Base-by-base conservation (phyloP, 257 asterid genomes). In the Solanum microdontum region DNA sequence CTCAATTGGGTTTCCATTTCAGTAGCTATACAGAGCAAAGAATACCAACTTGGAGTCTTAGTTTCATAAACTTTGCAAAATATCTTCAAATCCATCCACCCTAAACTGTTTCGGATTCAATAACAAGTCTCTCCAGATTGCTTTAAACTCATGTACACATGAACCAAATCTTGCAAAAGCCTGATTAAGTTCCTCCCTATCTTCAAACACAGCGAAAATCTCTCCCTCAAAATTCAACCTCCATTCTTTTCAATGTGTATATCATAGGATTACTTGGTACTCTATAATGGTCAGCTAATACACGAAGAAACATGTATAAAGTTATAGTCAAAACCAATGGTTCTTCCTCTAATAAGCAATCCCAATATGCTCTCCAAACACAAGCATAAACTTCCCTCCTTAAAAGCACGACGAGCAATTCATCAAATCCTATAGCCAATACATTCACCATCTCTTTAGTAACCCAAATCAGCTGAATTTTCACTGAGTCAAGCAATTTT, bases 1-100 rank as follows among this genome's bases (percentile, higher is more conserved):
- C 94, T 92, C 91, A 96, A 86, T 69, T 93, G 95, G 17, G 93
- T 88, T 89, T 94, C 98, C 98, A 94, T 94, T 88, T 96, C 97
- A 21, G 98, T 98, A 83, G 94, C 92, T 82, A 96, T 87, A 58
- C 96, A 88, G 80, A 96, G 98, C 84, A 89, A 87, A 92, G 92
- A 90, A 86, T 94, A 95, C 92, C 91, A 87, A 82, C 88, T 92
- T 11, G 96, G 87, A 83, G 98, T 96, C 82, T 92, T 86, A 19
- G 87, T 69, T 45, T 73, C 73, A 48, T 94, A 92, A 40, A 94
- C 84, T 90, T 89, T 91, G 94, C 1, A 91, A 90, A 77, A 96
- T 88, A 87, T 92, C 95, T 33, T 28, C 77, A 88, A 94, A 96
- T 8, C 89, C 94, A 85, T 68, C 90, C 8, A 74, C 85, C 68